Conservation (phyloP, 2,329 filamentous ascomycete species). For the Sphaerulina vaccinii region DNA sequence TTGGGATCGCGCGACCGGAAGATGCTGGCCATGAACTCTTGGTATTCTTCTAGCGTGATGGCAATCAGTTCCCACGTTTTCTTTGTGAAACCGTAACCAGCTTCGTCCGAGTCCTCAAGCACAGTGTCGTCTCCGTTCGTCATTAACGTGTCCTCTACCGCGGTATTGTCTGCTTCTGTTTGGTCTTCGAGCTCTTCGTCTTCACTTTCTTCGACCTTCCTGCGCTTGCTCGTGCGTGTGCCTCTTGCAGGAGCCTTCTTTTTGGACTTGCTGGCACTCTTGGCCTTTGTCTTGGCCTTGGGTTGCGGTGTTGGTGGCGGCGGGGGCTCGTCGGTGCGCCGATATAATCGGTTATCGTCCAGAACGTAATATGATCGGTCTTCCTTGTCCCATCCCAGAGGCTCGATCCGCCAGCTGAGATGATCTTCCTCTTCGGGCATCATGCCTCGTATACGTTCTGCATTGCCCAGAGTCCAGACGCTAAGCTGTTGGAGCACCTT, state of each 20-base stretch:
- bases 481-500: constrained; percentile 83
- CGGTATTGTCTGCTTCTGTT: constrained; percentile 42
- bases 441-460: constrained; percentile 80
- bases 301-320: constrained; percentile 57
- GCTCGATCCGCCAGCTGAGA: constrained; percentile 62
- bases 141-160: constrained; percentile 41
- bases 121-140: constrained; percentile 33
- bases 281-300: constrained; percentile 54
- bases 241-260: constrained; percentile 57
- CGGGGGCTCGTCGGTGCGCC: constrained; percentile 71
- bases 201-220: constrained; percentile 56
- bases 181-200: constrained; percentile 44
- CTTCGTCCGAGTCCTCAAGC: constrained; percentile 38
- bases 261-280: constrained; percentile 53
- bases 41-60: constrained; percentile 75
- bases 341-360: constrained; percentile 91
- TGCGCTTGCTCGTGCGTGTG: constrained; percentile 68
- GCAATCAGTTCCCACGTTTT: constrained; percentile 91
- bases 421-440: constrained; percentile 74
- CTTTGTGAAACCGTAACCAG: constrained; percentile 61
- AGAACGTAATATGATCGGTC: constrained; percentile 87
- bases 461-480: constrained; percentile 82
- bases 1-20: constrained; percentile 77
- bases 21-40: constrained; percentile 67
- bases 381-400: constrained; percentile 82